These are phyloP conservation scores for Rhododendron henanense DNA, from an alignment of 148 eudicot species.

Conservation along the genomic window DNA sequence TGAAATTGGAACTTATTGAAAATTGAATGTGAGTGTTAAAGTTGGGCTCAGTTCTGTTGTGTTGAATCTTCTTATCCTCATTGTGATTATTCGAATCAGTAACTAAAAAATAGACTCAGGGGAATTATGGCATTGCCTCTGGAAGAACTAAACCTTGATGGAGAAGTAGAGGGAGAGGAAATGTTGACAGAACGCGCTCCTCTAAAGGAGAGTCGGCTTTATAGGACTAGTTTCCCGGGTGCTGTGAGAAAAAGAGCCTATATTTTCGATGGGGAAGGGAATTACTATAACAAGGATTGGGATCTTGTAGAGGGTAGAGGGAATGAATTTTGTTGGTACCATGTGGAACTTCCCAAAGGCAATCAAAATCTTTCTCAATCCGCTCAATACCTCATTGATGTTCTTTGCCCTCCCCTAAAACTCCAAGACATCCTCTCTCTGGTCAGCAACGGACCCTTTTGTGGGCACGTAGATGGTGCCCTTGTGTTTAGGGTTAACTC, in stretches of 20 bases:
- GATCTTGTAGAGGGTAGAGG: conserved; percentile 70
- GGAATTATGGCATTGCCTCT: conserved; percentile 31
- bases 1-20: not conserved
- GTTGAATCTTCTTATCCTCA: not conserved
- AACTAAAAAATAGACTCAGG: not conserved
- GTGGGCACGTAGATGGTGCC: conserved; percentile 89
- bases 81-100: not conserved
- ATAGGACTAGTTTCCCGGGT: conserved; percentile 37
- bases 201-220: conserved; percentile 25
- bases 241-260: conserved; percentile 67
- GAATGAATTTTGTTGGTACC: conserved; percentile 96
- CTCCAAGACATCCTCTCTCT: conserved; percentile 92
- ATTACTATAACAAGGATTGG: conserved; percentile 85
- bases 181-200: conserved; percentile 27
- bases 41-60: not conserved
- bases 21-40: not conserved
- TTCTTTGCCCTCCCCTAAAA: conserved; percentile 85
- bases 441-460: conserved; percentile 86
- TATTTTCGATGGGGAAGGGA: conserved; percentile 91
- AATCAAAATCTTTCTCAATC: conserved; percentile 73
- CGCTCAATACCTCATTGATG: conserved; percentile 78
- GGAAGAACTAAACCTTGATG: conserved; percentile 21
- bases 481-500: conserved; percentile 91
- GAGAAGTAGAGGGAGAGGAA: conserved; percentile 35
- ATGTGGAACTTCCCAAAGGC: conserved; percentile 81